These are phyloP conservation scores for Rusavskia elegans DNA, from an alignment of 495 filamentous ascomycete species.

Conservation along the genomic window DNA sequence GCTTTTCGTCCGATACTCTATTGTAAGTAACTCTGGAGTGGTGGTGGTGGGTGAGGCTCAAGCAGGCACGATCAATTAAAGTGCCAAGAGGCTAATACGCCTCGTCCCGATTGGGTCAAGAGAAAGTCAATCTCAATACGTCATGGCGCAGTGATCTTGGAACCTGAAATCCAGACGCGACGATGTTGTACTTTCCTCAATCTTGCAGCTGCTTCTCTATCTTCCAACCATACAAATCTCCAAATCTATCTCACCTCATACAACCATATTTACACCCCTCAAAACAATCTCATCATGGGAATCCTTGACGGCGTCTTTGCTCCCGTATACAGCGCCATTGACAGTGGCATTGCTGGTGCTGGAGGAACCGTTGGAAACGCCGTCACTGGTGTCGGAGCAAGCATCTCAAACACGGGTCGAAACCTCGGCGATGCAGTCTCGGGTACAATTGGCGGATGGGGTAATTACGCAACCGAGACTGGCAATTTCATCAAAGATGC, in stretches of 20 bases:
- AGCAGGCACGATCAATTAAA: too few relatives aligned
- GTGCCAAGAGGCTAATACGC: too few relatives aligned
- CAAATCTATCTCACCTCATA: background rate
- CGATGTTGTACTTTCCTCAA: too few relatives aligned
- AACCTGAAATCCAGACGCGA: too few relatives aligned
- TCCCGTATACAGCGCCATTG: constrained; percentile 9
- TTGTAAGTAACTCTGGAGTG: too few relatives aligned
- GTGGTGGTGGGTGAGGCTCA: too few relatives aligned
- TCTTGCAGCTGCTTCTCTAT: too few relatives aligned
- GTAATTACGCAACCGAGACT: constrained; percentile 25
- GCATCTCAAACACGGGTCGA: constrained; percentile 14
- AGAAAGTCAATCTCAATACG: too few relatives aligned
- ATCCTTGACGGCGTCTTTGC: constrained; percentile 12
- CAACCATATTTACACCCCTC: background rate
- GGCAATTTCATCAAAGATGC: constrained; percentile 32
- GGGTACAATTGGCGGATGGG: constrained; percentile 21
- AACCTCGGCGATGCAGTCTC: constrained; percentile 23
- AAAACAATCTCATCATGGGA: constrained; percentile 4
- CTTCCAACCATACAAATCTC: background rate
- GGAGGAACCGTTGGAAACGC: constrained; percentile 19
- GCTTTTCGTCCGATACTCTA: too few relatives aligned
- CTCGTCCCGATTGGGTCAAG: too few relatives aligned
- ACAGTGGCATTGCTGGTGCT: constrained; percentile 6
- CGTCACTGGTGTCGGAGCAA: constrained; percentile 18
- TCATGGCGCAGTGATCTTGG: too few relatives aligned